These are phyloP conservation scores for Rhizopus delemar DNA, from an alignment of 371 early-diverging fungal species.

Conservation along the genomic window DNA sequence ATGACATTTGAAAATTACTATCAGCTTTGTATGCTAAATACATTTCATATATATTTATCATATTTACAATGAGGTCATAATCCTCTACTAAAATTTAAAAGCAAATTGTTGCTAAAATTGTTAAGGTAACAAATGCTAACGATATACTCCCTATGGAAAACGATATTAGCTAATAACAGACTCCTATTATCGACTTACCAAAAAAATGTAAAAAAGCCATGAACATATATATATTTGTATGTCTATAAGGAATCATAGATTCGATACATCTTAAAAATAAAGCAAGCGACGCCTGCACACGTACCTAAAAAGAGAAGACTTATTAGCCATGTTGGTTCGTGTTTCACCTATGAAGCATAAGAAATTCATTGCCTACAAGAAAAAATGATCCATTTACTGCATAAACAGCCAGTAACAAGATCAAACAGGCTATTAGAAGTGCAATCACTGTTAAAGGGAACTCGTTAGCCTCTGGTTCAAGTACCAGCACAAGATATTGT, in stretches of 20 bases:
- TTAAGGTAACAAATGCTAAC: conserved; percentile 65
- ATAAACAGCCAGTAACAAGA: conserved; percentile 77
- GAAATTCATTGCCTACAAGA: background rate
- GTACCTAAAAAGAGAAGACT: conserved; percentile 68
- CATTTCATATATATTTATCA: background rate
- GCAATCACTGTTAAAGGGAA: conserved; percentile 83
- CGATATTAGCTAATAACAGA: background rate
- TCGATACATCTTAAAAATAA: conserved; percentile 81
- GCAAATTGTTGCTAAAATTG: conserved; percentile 70
- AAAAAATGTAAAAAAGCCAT: conserved; percentile 90
- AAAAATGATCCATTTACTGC: conserved; percentile 53
- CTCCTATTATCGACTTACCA: conserved; percentile 47
- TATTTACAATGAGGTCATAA: conserved; percentile 59
- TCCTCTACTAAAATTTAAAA: conserved; percentile 82
- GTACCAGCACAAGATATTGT: conserved; percentile 82
- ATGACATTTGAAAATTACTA: background rate
- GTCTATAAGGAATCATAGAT: conserved; percentile 70
- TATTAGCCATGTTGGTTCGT: conserved; percentile 57
- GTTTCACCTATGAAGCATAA: conserved; percentile 32
- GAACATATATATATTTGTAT: conserved; percentile 61
- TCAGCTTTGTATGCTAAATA: background rate
- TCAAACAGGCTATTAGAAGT: conserved; percentile 71
- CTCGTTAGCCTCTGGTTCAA: conserved; percentile 69
- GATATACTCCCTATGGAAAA: conserved; percentile 61
- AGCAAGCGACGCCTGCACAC: conserved; percentile 76